Base-by-base conservation (phyloP, 2,329 filamentous ascomycete genomes). In the Rhinocladiella mackenziei region DNA sequence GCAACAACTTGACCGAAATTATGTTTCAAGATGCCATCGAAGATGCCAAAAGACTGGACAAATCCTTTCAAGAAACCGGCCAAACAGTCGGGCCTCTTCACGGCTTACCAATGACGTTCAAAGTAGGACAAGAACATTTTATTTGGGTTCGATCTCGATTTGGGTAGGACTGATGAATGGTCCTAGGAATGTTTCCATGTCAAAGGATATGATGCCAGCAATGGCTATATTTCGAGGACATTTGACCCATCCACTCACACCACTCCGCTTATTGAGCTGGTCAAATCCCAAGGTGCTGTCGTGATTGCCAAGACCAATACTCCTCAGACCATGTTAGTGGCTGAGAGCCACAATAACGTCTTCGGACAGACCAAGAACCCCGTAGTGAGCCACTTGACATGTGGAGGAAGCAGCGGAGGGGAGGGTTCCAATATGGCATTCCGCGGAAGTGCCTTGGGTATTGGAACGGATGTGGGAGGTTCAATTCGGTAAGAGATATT, bases 251-350 rank as follows among this genome's bases (percentile, higher is more conserved):
- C 74, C n/a, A 61, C 63, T 19, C 62, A 70, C 50, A 75, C 83
- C 58, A 72, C 77, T 0, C 70, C 73, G 0, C 65, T 84, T 4
- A 75, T 84, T 0, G 69, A 76, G 7, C 65, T 83, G 1, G 62
- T 86, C 5, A 64, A 76, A 20, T 67, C 70, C 14, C 68, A 78
- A 0, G 83, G 83, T 1, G 81, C 81, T 1, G 70, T 86, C 0
- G 63, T 82, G 11, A 83, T 84, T 54, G 73, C 76, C 53, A 86
- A 86, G 62, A 86, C 83, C 1, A 85, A 84, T 55, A 68, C 85
- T 2, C 81, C 83, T 1, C 75, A 79, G 48, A 75, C 74, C 0
- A 61, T 78, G 46, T 66, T 68, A 55, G 68, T 70, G 5, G 60
- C 78, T 26, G 80, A 83, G 57, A 74, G 71, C 3, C 70, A 75